Conservation (phyloP, 2,329 filamentous ascomycete genomes). For the Phyllosticta paracitricarpa region DNA sequence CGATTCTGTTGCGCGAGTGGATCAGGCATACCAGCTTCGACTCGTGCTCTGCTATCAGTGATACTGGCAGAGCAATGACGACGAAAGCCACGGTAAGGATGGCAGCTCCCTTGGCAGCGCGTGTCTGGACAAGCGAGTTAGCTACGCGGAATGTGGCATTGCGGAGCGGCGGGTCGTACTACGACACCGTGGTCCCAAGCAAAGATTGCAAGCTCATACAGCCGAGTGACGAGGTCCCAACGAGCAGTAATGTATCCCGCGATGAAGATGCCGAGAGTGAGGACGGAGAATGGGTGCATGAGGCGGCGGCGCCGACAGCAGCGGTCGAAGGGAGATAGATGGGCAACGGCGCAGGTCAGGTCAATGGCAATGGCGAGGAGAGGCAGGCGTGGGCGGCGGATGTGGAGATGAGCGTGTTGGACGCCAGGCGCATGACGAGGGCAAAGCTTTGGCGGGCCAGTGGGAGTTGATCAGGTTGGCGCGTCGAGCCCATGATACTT, state of each 20-base stretch:
- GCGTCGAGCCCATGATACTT: not conserved
- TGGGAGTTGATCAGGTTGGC: not conserved
- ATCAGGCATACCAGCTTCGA: slow-evolving; percentile 58
- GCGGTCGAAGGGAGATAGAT: not conserved
- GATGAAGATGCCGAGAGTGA: slow-evolving; percentile 97
- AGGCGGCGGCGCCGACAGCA: slow-evolving; percentile 22
- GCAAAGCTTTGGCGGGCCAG: slow-evolving; percentile 2
- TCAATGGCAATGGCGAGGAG: not conserved
- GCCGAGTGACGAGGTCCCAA: slow-evolving; percentile 93
- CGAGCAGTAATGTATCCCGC: slow-evolving; percentile 98
- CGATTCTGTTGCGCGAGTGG: not conserved
- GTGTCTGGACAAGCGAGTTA: slow-evolving; percentile 47
- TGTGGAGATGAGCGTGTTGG: slow-evolving; percentile 1
- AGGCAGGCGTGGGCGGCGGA: not conserved
- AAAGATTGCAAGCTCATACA: slow-evolving; percentile 95
- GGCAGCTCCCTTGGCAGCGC: slow-evolving; percentile 75
- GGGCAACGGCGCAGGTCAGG: not conserved
- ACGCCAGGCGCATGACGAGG: slow-evolving; percentile 9
- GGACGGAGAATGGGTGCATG: slow-evolving; percentile 97
- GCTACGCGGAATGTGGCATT: not conserved
- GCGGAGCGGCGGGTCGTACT: slow-evolving; percentile 43
- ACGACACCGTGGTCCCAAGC: slow-evolving; percentile 98
- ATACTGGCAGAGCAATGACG: slow-evolving; percentile 71
- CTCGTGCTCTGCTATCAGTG: slow-evolving; percentile 72
- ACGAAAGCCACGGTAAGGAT: slow-evolving; percentile 78